These are phyloP conservation scores for Taphrina communis DNA, from an alignment of 1,139 yeast genomes.

Conservation along the genomic window DNA sequence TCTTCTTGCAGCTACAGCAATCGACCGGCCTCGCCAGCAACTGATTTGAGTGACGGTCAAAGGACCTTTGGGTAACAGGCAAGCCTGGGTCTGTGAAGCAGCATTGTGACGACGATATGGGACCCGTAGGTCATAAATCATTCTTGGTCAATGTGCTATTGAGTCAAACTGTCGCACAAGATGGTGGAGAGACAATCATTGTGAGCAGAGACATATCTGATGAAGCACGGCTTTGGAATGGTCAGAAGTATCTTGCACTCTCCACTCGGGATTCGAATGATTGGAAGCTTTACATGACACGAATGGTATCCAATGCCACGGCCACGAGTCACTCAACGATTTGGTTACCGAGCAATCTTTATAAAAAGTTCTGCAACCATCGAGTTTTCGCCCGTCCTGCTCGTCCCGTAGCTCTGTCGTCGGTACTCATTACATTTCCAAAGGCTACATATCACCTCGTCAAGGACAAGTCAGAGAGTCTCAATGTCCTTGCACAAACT, in stretches of 20 bases:
- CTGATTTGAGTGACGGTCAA: background rate
- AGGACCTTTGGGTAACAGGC: too few species aligned
- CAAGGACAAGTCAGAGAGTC: background rate
- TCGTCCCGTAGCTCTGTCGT: constrained; percentile 7
- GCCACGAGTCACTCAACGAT: constrained; percentile 17
- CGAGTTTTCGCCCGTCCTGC: constrained; percentile 21
- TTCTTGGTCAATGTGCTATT: constrained; percentile 13
- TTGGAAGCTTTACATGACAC: constrained; percentile 19
- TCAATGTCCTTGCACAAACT: constrained; percentile 2
- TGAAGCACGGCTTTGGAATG: constrained; percentile 8
- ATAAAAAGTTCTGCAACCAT: constrained; percentile 13
- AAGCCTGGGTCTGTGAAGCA: too few species aligned
- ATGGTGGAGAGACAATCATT: background rate
- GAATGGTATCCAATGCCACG: background rate
- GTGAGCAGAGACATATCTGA: constrained; percentile 29
- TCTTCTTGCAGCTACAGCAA: too few species aligned
- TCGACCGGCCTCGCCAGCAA: background rate
- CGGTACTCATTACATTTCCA: constrained; percentile 28
- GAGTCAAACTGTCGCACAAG: background rate
- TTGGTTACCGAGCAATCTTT: constrained; percentile 30
- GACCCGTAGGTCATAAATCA: background rate
- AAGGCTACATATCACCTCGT: constrained; percentile 26
- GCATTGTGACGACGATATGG: background rate
- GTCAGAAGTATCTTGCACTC: constrained; percentile 29
- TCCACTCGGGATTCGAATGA: constrained; percentile 4